Base-by-base conservation (phyloP, 2,329 filamentous ascomycete genomes). In the Massarina eburnea region DNA sequence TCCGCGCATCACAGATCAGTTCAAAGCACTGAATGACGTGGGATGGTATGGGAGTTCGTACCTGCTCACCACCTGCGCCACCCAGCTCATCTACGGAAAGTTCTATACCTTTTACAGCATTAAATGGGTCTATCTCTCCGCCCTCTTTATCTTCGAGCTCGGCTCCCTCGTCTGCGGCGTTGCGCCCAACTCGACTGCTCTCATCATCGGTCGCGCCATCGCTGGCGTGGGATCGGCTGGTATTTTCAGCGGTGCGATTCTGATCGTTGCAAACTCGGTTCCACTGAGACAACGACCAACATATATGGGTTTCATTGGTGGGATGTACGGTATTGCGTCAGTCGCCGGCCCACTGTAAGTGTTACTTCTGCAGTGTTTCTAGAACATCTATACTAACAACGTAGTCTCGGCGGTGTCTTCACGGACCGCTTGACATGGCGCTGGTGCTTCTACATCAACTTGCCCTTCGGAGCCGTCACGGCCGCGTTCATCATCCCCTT, bases 131-230 rank as follows among this genome's bases (percentile, higher is more conserved):
- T 78, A 72, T 56, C 51, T 79, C 8, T 49, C 51, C 14, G 72
- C 73, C 1, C 64, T 79, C 19, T 53, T 67, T 48, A 71, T 78
- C 57, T 80, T 80, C 59, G 76, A 79, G 55, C 45, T 80, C 41
- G 78, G 78, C 15, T 76, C 73, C n/a, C 64, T 76, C 10, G 66
- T 81, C 43, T 80, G 77, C 48, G 78, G 73, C 52, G 69, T 73
- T 21, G 77, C 78, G 7, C 76, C 76, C 10, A 77, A 71, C 51
- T 77, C 74, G 4, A 71, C 59, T 2, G 71, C 76, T 14, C 60
- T 81, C 26, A 79, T 81, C 54, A 64, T 80, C 33, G 78, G 78
- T 8, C 71, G 78, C 45, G 76, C 76, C 0, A 63, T 81, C 36
- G 71, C 76, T 21, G 78, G 78, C 43, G 55, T 79, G 0, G 78